Percentiles rank a stretch among this genome's conserved stretches.
Conservation (phyloP, 495 filamentous ascomycete species). For the Podospora appendiculata region DNA sequence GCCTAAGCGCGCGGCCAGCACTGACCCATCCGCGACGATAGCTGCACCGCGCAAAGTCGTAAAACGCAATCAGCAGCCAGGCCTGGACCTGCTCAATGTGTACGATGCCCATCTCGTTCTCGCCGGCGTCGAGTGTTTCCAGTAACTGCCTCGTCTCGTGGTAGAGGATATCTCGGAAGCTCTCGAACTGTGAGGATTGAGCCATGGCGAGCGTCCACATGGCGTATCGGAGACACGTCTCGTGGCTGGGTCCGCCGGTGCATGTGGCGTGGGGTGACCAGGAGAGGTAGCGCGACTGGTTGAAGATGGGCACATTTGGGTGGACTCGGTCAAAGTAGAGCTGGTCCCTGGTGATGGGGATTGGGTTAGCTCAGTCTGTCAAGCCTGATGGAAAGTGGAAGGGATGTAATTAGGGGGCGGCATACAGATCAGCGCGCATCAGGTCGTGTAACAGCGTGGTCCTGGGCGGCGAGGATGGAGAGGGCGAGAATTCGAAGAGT, state of each 20-base stretch:
- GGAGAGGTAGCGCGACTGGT: conserved; percentile 29
- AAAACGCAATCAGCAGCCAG: conserved; percentile 46
- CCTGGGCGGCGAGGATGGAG: conserved; percentile 16
- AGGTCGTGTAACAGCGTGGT: conserved; percentile 24
- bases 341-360: conserved; percentile 32
- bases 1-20: conserved; percentile 45
- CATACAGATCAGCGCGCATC: conserved; percentile 39
- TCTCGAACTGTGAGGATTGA: conserved; percentile 44
- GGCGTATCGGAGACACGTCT: conserved; percentile 40
- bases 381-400: neutral
- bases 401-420: neutral
- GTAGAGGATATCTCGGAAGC: conserved; percentile 39
- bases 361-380: neutral
- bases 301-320: conserved; percentile 44
- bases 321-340: conserved; percentile 54
- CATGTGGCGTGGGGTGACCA: conserved; percentile 5
- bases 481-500: conserved; percentile 24
- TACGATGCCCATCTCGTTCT: conserved; percentile 13
- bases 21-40: conserved; percentile 44
- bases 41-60: conserved; percentile 42
- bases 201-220: conserved; percentile 50
- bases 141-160: conserved; percentile 41
- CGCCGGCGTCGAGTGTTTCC: conserved; percentile 24
- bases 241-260: conserved; percentile 3
- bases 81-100: conserved; percentile 43